A percentile compares a stretch with the other conserved stretches of the same genome.
These are phyloP conservation scores for Arabidopsis thaliana DNA, from an alignment of 345 rosid species.

Conservation along the genomic window DNA sequence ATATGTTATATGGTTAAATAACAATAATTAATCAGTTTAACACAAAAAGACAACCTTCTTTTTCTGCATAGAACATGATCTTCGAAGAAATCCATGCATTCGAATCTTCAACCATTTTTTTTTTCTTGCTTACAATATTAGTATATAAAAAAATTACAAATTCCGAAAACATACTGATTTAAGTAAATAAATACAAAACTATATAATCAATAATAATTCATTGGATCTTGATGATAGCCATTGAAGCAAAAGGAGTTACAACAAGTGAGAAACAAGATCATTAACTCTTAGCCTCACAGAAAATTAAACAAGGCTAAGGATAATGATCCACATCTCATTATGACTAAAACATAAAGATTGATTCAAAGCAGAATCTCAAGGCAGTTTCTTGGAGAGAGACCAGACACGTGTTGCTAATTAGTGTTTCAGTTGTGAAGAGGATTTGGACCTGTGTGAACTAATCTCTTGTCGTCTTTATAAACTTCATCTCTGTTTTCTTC, in stretches of 20 bases:
- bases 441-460: constrained; percentile 91
- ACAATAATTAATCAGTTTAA: constrained; percentile 21
- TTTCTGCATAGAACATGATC: constrained; percentile 47
- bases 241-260: constrained; percentile 44
- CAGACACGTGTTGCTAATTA: constrained; percentile 27
- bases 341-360: constrained; percentile 13
- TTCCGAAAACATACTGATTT: constrained; percentile 32
- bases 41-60: constrained; percentile 47
- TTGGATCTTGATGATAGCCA: constrained; percentile 36
- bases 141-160: background rate
- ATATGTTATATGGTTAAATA: background rate
- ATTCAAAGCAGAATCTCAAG: constrained; percentile 7
- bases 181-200: constrained; percentile 34
- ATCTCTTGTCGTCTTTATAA: constrained; percentile 79
- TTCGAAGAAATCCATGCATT: constrained; percentile 44
- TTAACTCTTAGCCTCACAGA: constrained; percentile 58
- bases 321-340: constrained; percentile 50
- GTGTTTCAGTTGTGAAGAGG: constrained; percentile 80
- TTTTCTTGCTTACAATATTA: background rate
- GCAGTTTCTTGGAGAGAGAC: constrained; percentile 6
- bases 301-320: constrained; percentile 49
- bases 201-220: constrained; percentile 42
- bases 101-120: constrained; percentile 42
- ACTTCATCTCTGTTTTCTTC: constrained; percentile 51
- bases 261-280: constrained; percentile 60